phyloP scores from a whole-genome alignment of 495 filamentous ascomycete species.

The Neurospora sp. region DNA sequence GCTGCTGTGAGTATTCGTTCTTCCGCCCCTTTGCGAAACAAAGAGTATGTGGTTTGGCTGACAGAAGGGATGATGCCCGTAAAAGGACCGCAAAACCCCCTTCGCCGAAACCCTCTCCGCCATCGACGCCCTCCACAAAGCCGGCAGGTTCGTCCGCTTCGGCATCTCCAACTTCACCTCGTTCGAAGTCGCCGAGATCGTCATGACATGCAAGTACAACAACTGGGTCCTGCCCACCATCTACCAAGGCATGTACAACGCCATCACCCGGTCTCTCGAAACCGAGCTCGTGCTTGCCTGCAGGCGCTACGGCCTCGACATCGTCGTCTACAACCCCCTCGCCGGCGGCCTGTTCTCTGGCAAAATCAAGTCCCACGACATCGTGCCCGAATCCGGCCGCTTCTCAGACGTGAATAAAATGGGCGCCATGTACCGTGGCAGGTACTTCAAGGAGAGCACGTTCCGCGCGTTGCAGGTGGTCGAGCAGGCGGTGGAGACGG shows the following conservation, averaged over 20 bases:
- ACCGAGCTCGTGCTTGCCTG: conserved; percentile 70
- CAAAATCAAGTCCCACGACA: conserved; percentile 62
- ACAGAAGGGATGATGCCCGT: too few species aligned
- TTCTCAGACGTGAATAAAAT: conserved; percentile 43
- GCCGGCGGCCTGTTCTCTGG: conserved; percentile 79
- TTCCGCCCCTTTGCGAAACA: too few species aligned
- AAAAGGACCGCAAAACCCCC: conserved; percentile 55
- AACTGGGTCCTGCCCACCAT: conserved; percentile 63
- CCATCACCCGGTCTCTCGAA: conserved; percentile 68
- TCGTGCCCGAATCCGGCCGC: conserved; percentile 55
- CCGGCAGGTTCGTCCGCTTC: conserved; percentile 76
- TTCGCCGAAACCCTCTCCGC: conserved; percentile 73
- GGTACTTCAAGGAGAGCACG: conserved; percentile 70
- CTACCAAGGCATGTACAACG: conserved; percentile 61
- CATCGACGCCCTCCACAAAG: conserved; percentile 72
- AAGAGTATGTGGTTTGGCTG: too few species aligned
- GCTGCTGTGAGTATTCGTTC: conserved; percentile 38
- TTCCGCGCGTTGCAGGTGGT: conserved; percentile 68
- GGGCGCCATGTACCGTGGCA: conserved; percentile 60
- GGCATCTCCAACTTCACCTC: conserved; percentile 80
- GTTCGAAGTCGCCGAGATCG: conserved; percentile 86
- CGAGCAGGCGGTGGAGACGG: conserved; percentile 63
- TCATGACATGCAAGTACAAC: conserved; percentile 68
- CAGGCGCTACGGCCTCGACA: conserved; percentile 73
- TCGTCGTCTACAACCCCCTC: conserved; percentile 87